Conservation (phyloP, 2,329 filamentous ascomycete genomes). For the Neonectria punicea region DNA sequence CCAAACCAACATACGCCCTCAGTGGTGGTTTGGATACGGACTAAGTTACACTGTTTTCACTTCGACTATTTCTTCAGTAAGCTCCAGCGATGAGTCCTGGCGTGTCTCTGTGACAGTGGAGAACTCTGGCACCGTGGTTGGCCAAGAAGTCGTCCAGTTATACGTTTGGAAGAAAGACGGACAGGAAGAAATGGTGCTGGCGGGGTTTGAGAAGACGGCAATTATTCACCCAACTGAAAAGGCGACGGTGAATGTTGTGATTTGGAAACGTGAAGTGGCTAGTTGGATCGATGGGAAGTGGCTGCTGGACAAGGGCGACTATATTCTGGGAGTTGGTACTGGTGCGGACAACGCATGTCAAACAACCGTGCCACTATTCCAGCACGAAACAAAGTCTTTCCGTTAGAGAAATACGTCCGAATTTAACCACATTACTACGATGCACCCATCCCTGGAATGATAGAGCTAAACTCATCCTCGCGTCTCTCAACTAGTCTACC, state of each 20-base stretch:
- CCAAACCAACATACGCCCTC: not conserved
- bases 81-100: not conserved
- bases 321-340: not conserved
- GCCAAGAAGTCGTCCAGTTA: conserved; percentile 12
- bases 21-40: conserved; percentile 22
- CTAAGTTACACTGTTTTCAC: conserved; percentile 10
- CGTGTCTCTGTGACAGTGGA: not conserved
- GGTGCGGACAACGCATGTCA: not conserved
- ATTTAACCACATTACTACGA: too few species aligned
- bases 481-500: too few species aligned
- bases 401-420: too few species aligned
- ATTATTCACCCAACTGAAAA: not conserved
- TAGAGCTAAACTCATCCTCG: too few species aligned
- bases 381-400: not conserved
- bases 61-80: not conserved
- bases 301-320: not conserved
- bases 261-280: not conserved
- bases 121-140: not conserved
- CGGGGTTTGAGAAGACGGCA: not conserved
- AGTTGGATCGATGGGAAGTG: not conserved
- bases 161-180: not conserved
- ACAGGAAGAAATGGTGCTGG: not conserved
- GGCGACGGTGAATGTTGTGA: not conserved
- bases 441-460: too few species aligned
- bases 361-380: not conserved